Percentiles rank a stretch among this genome's conserved stretches.
Conservation (phyloP, 768 basidiomycete genomes). For the Boletellus sp. region DNA sequence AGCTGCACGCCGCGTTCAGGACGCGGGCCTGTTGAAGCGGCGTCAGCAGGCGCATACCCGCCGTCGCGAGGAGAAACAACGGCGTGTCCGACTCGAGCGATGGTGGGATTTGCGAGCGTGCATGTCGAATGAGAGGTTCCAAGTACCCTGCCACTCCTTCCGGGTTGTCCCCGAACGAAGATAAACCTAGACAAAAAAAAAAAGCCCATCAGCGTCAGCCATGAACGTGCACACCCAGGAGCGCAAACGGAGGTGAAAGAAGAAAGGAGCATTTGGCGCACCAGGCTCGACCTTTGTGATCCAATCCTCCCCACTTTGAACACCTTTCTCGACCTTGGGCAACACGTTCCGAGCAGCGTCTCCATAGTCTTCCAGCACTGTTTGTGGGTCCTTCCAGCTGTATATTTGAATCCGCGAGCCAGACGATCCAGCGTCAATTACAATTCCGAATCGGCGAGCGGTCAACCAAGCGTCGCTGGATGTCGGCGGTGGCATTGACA, state of each 20-base stretch:
- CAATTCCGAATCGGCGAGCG: conserved; percentile 83
- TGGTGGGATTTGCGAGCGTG: conserved; percentile 78
- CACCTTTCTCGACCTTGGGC: conserved; percentile 91
- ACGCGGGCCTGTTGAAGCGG: conserved; percentile 65
- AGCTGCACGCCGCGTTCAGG: conserved; percentile 72
- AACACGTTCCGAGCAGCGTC: conserved; percentile 51
- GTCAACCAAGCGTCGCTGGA: conserved; percentile 70
- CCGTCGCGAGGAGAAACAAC: conserved; percentile 91
- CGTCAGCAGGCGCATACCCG: conserved; percentile 90
- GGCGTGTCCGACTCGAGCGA: conserved; percentile 83
- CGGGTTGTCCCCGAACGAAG: conserved; percentile 69
- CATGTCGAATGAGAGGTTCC: conserved; percentile 79
- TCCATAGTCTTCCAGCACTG: conserved; percentile 50
- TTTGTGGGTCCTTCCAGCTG: conserved; percentile 86
- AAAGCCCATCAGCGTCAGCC: neutral
- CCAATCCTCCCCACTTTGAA: conserved; percentile 77
- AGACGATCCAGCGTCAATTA: conserved; percentile 98
- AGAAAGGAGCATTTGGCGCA: conserved; percentile 37
- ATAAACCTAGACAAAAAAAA: conserved; percentile 60
- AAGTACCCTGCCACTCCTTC: conserved; percentile 73
- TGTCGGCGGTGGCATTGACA: conserved; percentile 71
- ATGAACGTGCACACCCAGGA: neutral
- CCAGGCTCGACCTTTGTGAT: conserved; percentile 91
- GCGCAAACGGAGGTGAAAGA: too few species aligned
- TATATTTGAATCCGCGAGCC: conserved; percentile 96